Conservation (phyloP, 257 asterid genomes). For the Lycium barbarum region DNA sequence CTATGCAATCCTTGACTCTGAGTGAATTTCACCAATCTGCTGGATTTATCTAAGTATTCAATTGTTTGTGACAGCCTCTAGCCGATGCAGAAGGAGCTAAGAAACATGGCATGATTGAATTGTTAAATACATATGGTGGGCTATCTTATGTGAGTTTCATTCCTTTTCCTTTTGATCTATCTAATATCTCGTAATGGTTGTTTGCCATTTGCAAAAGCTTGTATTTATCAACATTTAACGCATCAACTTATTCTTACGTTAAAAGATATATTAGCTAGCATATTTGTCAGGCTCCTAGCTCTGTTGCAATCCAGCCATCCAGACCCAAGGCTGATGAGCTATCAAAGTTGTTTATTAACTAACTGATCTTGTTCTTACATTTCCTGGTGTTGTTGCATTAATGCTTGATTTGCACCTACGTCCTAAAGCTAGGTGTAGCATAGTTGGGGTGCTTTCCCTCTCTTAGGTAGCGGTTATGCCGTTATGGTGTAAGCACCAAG, state of each 20-base stretch:
- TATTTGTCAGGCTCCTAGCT: not conserved
- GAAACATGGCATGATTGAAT: slow-evolving; percentile 67
- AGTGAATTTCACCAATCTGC: not conserved
- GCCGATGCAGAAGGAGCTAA: slow-evolving; percentile 99
- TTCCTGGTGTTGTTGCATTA: not conserved
- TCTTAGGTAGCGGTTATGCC: not conserved
- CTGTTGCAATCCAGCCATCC: slow-evolving; percentile 9
- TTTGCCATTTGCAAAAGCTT: slow-evolving; percentile 9
- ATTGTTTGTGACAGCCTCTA: slow-evolving; percentile 71
- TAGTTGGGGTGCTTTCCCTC: not conserved
- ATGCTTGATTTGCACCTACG: not conserved
- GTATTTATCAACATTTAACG: not conserved
- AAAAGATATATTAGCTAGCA: not conserved
- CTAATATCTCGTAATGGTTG: not conserved
- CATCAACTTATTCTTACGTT: slow-evolving; percentile 7
- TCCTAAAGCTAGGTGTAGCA: not conserved
- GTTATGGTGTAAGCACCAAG: not conserved
- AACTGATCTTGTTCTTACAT: slow-evolving; percentile 2
- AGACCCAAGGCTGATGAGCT: not conserved
- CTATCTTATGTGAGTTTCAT: slow-evolving; percentile 76
- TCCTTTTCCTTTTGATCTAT: slow-evolving; percentile 22
- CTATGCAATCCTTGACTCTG: slow-evolving; percentile 3
- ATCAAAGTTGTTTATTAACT: not conserved
- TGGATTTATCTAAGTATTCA: not conserved
- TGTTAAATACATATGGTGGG: slow-evolving; percentile 81